A percentile compares a stretch with the other conserved stretches of the same genome.
These are phyloP conservation scores for Loxodes magnus DNA, from an alignment of 73 alveolate species.

Conservation along the genomic window DNA sequence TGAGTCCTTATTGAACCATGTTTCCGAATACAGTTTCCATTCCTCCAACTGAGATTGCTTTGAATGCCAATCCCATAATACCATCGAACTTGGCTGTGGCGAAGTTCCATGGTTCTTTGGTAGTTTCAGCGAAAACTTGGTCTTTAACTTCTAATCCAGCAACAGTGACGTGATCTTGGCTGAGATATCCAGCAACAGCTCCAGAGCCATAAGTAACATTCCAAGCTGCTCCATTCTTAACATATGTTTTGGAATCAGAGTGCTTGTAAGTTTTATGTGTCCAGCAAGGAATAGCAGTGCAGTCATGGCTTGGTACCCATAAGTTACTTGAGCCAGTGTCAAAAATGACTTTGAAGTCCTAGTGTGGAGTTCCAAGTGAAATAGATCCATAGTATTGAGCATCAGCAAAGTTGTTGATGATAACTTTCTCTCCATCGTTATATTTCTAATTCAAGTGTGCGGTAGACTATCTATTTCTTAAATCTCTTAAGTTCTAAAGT, in stretches of 20 bases:
- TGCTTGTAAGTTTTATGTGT: slow-evolving; percentile 30
- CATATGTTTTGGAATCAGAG: slow-evolving; percentile 35
- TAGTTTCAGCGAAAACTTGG: slow-evolving; percentile 47
- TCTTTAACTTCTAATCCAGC: slow-evolving; percentile 27
- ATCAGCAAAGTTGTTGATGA: slow-evolving; percentile 38
- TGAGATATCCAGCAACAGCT: slow-evolving; percentile 31
- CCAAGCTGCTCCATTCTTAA: slow-evolving; percentile 33
- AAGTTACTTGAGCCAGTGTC: slow-evolving; percentile 88
- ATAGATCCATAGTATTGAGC: slow-evolving; percentile 67
- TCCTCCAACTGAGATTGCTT: slow-evolving; percentile 33
- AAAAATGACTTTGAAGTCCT: slow-evolving; percentile 58
- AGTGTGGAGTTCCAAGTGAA: slow-evolving; percentile 67
- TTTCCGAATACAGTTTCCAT: slow-evolving; percentile 16
- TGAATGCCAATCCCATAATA: slow-evolving; percentile 55
- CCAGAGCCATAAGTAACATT: slow-evolving; percentile 55
- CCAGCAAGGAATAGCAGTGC: slow-evolving; percentile 45
- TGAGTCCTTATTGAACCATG: slow-evolving; percentile 22
- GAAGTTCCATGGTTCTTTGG: slow-evolving; percentile 28
- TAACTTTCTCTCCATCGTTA: not conserved
- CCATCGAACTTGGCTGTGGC: slow-evolving; percentile 45
- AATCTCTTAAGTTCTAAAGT: not conserved
- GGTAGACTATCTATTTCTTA: not conserved
- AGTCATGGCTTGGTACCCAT: slow-evolving; percentile 67
- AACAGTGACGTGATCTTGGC: slow-evolving; percentile 28
- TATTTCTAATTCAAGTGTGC: not conserved